Conservation (phyloP, 495 filamentous ascomycete genomes). For the Articulospora tetracladia region DNA sequence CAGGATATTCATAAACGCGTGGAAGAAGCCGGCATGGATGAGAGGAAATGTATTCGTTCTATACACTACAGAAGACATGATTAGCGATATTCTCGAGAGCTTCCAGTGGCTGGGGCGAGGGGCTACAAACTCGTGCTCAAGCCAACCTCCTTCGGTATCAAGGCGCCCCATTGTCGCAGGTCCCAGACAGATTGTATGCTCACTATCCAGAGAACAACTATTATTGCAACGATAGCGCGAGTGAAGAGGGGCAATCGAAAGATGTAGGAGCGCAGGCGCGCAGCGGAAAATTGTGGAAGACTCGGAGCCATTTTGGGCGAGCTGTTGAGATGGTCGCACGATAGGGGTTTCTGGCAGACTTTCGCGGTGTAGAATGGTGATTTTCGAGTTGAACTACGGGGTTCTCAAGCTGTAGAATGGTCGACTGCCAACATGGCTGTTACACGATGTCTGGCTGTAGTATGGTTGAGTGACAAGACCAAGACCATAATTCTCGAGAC, state of each 20-base stretch:
- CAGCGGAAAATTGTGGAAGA: constrained; percentile 38
- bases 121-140: constrained; percentile 67
- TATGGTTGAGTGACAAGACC: background rate
- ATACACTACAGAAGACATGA: constrained; percentile 59
- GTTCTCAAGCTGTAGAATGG: background rate
- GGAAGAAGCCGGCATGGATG: constrained; percentile 76
- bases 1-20: constrained; percentile 73
- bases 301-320: constrained; percentile 29
- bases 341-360: background rate
- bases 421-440: background rate
- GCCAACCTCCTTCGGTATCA: constrained; percentile 72
- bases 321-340: background rate
- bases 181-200: constrained; percentile 63
- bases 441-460: background rate
- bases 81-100: background rate
- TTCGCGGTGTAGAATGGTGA: background rate
- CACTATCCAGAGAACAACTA: constrained; percentile 64
- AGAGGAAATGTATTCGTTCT: constrained; percentile 90
- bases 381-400: background rate
- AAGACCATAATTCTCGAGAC: background rate
- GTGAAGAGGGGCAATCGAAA: constrained; percentile 86
- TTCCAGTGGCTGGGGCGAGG: background rate
- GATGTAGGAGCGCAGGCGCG: constrained; percentile 59
- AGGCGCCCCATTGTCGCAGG: constrained; percentile 66
- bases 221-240: constrained; percentile 63